Conservation (phyloP, 2,329 filamentous ascomycete species). For the Talaromyces sp. region DNA sequence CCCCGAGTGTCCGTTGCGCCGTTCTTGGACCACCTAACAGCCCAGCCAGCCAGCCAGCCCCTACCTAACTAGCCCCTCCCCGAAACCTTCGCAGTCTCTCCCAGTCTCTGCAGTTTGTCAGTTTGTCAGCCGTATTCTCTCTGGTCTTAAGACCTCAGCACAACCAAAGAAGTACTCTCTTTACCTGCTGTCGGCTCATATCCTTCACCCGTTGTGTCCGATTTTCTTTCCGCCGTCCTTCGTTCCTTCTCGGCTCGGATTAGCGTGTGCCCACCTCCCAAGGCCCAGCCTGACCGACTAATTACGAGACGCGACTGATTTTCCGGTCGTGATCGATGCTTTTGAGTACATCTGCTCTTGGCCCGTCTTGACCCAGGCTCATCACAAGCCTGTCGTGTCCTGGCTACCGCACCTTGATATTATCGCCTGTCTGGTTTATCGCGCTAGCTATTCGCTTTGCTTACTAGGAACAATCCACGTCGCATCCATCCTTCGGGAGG, state of each 20-base stretch:
- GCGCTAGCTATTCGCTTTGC: constrained; percentile 7
- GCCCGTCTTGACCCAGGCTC: constrained; percentile 31
- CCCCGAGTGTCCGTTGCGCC: constrained; percentile 1
- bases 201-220: constrained; percentile 1
- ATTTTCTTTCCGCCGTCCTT: background rate
- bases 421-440: constrained; percentile 15
- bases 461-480: background rate
- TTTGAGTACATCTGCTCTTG: constrained; percentile 27
- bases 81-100: constrained; percentile 12
- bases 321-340: constrained; percentile 32
- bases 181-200: background rate
- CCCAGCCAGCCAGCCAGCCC: constrained; percentile 9
- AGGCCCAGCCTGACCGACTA: constrained; percentile 4
- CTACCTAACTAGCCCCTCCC: constrained; percentile 15
- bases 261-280: constrained; percentile 4
- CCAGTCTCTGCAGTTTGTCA: constrained; percentile 10
- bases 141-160: background rate
- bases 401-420: constrained; percentile 37
- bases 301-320: constrained; percentile 15
- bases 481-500: background rate
- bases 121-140: constrained; percentile 7
- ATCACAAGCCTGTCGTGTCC: constrained; percentile 35
- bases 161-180: background rate
- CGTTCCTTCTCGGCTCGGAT: background rate
- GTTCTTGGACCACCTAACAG: constrained; percentile 11